Evolutionary conservation across 2,329 filamentous ascomycete genomes (phyloP), one percentile per base, ranked within the genome.

Genomic region (Aspergillus proliferans): DNA sequence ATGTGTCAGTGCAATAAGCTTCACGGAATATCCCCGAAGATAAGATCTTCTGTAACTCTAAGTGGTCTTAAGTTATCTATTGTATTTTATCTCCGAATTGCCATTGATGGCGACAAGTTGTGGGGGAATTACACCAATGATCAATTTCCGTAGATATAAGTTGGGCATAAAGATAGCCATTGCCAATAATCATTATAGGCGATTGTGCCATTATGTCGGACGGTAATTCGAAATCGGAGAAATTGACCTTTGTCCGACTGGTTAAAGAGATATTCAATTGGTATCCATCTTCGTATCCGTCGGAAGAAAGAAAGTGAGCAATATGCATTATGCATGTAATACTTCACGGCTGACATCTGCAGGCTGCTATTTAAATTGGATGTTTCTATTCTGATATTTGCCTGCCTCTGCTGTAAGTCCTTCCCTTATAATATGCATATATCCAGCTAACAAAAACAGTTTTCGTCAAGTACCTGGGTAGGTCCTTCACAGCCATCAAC

Each of bases 241-340:
- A 41, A 34, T 45, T 53, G 19, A 50, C 50, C 24, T 47, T 50
- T 12, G 50, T 54, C 44, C 56, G 50, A 5, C 40, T 62, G 1
- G n/a, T 64, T 12, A 65, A 65, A 22, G 63, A 65, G 40, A 48
- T 66, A 1, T 65, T 66, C 45, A 66, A 65, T 38, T 66, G 64
- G 63, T 66, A 66, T 47, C 63, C 64, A 1, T 59, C 62, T 3
- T 33, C 52, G 0, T 66, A 66, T 55, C 57, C 62, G 14, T 33
- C 52, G 1, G 56, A 63, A n/a, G 64, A 66, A 38, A 54, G 58
- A 49, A 63, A 55, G 60, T 64, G n/a, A 51, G 57, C 46, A 36
- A 2, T n/a, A 42, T 2, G 21, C 6, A 0, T 1, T n/a, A 5
- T 21, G 19, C 33, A 15, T 18, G 12, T 2, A 3, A 6, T 1